These are phyloP conservation scores for Pleurotus sapidus DNA, from an alignment of 768 basidiomycete species.

Conservation along the genomic window DNA sequence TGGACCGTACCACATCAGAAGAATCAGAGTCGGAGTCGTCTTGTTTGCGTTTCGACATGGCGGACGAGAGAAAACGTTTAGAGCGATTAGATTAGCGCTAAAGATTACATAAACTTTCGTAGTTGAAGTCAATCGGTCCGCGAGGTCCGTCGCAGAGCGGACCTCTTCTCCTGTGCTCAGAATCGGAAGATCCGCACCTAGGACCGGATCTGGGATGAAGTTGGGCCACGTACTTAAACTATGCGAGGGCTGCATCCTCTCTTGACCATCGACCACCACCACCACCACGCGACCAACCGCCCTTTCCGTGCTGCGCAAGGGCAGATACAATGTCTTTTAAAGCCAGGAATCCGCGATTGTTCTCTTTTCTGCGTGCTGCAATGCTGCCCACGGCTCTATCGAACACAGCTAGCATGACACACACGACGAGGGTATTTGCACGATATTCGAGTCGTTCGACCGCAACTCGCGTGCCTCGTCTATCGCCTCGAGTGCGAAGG, in stretches of 20 bases:
- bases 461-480: not conserved
- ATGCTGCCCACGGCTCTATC: not conserved
- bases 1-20: constrained; percentile 26
- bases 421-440: not conserved
- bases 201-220: not conserved
- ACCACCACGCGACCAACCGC: not conserved
- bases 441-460: not conserved
- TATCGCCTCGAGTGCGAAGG: not conserved
- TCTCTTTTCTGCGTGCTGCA: not conserved
- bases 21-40: constrained; percentile 51
- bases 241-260: not conserved
- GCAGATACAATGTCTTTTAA: not conserved
- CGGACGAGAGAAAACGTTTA: not conserved
- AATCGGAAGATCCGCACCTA: not conserved
- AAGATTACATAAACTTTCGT: not conserved
- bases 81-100: not conserved
- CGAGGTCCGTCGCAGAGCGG: not conserved
- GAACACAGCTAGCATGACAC: not conserved
- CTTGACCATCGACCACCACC: not conserved
- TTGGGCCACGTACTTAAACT: not conserved
- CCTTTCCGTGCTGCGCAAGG: too few species aligned
- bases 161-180: not conserved
- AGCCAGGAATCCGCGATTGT: not conserved
- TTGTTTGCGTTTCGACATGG: constrained; percentile 29
- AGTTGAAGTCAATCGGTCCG: not conserved